These are phyloP conservation scores for Macrotyloma uniflorum DNA, from an alignment of 306 rosid species.

Conservation along the genomic window DNA sequence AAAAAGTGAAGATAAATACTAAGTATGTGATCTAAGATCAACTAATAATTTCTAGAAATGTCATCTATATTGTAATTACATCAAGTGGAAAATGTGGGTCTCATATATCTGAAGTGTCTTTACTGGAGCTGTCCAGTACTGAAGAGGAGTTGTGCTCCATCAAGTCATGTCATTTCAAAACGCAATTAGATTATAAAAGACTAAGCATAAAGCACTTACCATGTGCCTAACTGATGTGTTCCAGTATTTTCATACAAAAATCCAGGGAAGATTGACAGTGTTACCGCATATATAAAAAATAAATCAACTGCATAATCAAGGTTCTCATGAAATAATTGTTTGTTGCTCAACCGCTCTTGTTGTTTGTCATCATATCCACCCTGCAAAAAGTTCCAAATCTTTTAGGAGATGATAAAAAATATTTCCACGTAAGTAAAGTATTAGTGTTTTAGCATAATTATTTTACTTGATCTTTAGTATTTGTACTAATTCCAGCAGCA, in stretches of 20 bases:
- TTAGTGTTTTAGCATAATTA: background rate
- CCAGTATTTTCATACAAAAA: slow-evolving; percentile 90
- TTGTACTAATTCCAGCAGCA: slow-evolving; percentile 64
- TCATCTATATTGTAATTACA: background rate
- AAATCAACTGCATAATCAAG: slow-evolving; percentile 64
- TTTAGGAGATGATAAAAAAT: background rate
- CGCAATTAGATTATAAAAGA: background rate
- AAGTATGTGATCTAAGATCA: no score
- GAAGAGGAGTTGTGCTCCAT: no score
- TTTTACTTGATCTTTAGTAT: slow-evolving; percentile 48
- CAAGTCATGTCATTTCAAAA: background rate
- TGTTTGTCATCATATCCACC: slow-evolving; percentile 40
- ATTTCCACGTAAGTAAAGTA: background rate
- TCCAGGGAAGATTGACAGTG: slow-evolving; percentile 86
- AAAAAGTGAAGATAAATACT: no score
- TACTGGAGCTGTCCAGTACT: no score
- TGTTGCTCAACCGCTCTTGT: slow-evolving; percentile 56
- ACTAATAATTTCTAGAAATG: no score
- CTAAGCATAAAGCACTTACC: slow-evolving; percentile 48
- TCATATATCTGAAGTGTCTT: no score
- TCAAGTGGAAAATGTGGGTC: background rate
- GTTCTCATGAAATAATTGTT: slow-evolving; percentile 55
- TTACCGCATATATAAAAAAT: slow-evolving; percentile 61
- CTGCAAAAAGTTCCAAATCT: slow-evolving; percentile 40
- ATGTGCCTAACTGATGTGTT: slow-evolving; percentile 68